Base-by-base conservation (phyloP, 2,329 filamentous ascomycete genomes). In the Xylariaceae sp. region DNA sequence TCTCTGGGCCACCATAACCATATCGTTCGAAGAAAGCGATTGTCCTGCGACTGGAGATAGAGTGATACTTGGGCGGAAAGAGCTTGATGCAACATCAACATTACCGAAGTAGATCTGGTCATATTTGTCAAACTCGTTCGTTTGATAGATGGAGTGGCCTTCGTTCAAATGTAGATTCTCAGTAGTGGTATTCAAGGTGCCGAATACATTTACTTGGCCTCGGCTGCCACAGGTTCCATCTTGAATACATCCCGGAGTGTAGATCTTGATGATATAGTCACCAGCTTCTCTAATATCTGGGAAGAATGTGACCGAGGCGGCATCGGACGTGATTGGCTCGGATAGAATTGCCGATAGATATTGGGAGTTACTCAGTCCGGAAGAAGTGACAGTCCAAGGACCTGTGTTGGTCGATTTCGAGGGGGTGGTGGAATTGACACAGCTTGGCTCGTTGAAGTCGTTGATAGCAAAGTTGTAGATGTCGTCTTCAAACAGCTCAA, bases 121-220 rank as follows among this genome's bases (percentile, higher is more conserved):
- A 70, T 96, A 97, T 74, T 99, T 99, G 78, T 97, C 93, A 73
- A 88, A 95, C 72, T 95, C 83, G 75, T 99, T 99, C 15, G 92
- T 96, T 74, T 99, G 94, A 71, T 83, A 95, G 6, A 97, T 77
- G 0, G 83, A 81, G 0, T 80, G 84, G 34, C 83, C 80, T 59
- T 86, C 79, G 4, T 66, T 63, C 2, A 82, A 78, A 42, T 73
- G 71, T 54, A 76, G 66, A 67, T 74, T 70, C 58, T 59, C 57
- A 34, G 55, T 79, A 9, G 63, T 68, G 66, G 78, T 75, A 2
- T 85, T 82, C 78, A 94, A 86, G 23, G 80, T 81, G 39, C 86
- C 89, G 1, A 89, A 93, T 55, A 99, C 80, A 66, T 92, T 92
- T 59, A 97, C 88, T 68, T 86, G 83, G 13, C 93, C 94, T 69